A percentile compares a stretch with the other conserved stretches of the same genome.
phyloP scores from a whole-genome alignment of 768 basidiomycete genomes.

The Lactarius tabidus region DNA sequence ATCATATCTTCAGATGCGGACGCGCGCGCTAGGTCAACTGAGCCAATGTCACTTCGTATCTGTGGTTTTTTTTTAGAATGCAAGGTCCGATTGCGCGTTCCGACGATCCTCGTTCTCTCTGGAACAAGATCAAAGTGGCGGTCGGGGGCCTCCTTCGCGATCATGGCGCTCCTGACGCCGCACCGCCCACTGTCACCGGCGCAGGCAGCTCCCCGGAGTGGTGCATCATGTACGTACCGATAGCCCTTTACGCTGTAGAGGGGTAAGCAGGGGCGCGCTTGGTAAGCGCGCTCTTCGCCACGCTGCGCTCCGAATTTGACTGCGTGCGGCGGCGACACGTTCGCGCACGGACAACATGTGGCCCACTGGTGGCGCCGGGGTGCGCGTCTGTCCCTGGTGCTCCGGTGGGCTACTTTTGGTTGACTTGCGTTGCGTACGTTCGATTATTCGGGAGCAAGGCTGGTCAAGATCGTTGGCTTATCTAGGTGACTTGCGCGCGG shows the following conservation, averaged over 20 bases:
- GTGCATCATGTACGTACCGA: slow-evolving; percentile 52
- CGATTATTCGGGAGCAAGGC: slow-evolving; percentile 40
- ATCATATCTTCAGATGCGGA: slow-evolving; percentile 7
- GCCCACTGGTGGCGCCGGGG: slow-evolving; percentile 54
- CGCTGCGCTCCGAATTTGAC: slow-evolving; percentile 42
- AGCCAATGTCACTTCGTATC: background rate
- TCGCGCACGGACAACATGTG: slow-evolving; percentile 59
- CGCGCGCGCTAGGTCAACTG: background rate
- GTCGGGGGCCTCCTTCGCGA: slow-evolving; percentile 56
- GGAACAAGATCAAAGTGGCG: slow-evolving; percentile 45
- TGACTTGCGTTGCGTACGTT: slow-evolving; percentile 55
- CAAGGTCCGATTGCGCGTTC: slow-evolving; percentile 32
- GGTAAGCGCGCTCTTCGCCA: slow-evolving; percentile 38
- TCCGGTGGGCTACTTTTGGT: slow-evolving; percentile 56
- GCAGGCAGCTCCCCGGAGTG: slow-evolving; percentile 23
- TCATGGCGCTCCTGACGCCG: background rate
- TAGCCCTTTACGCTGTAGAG: slow-evolving; percentile 38
- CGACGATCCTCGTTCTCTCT: slow-evolving; percentile 41
- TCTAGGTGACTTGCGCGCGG: slow-evolving; percentile 28
- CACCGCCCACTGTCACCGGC: background rate
- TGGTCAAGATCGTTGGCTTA: slow-evolving; percentile 29
- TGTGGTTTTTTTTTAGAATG: slow-evolving; percentile 41
- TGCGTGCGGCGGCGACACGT: slow-evolving; percentile 64
- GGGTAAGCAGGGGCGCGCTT: slow-evolving; percentile 38
- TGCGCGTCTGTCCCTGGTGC: slow-evolving; percentile 48